A percentile compares a stretch with the other conserved stretches of the same genome.
phyloP scores from a whole-genome alignment of 2,329 filamentous ascomycete species.

The Cladobotryum protrusum region DNA sequence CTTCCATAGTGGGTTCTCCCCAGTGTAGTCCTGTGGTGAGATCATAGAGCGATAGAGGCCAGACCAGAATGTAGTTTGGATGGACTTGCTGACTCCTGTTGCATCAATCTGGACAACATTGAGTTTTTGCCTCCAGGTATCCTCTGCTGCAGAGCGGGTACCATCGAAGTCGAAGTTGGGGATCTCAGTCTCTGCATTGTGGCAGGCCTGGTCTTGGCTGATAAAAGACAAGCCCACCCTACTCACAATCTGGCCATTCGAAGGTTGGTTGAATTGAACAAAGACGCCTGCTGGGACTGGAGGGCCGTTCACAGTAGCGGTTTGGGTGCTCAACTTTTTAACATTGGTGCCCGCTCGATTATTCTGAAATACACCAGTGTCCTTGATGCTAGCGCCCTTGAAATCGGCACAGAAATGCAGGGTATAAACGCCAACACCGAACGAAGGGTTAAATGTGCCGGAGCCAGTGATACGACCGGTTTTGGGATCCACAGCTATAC shows the following conservation, averaged over 20 bases:
- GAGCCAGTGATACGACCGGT: conserved; percentile 53
- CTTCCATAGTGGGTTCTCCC: conserved; percentile 66
- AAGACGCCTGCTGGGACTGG: conserved; percentile 48
- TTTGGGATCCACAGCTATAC: conserved; percentile 28
- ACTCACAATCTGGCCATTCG: conserved; percentile 45
- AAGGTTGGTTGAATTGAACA: conserved; percentile 48
- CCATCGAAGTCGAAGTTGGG: conserved; percentile 58
- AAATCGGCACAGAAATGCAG: conserved; percentile 58
- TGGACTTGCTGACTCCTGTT: conserved; percentile 45
- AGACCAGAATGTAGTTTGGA: conserved; percentile 64
- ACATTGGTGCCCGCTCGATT: conserved; percentile 41
- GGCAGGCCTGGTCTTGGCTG: conserved; percentile 58
- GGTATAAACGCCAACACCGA: conserved; percentile 52
- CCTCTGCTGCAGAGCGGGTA: conserved; percentile 47
- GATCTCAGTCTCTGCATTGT: conserved; percentile 65
- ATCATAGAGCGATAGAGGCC: conserved; percentile 63
- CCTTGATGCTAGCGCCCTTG: conserved; percentile 42
- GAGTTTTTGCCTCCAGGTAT: conserved; percentile 58
- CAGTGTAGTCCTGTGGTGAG: conserved; percentile 69
- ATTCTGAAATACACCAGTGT: conserved; percentile 53
- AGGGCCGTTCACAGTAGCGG: conserved; percentile 16
- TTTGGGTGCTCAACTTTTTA: conserved; percentile 30
- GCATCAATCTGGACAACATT: conserved; percentile 51
- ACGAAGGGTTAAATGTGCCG: conserved; percentile 53
- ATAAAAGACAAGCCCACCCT: conserved; percentile 72